Evolutionary conservation across 495 filamentous ascomycete genomes (phyloP), one percentile per base, ranked within the genome.

Genomic region (Talaromyces liani): DNA sequence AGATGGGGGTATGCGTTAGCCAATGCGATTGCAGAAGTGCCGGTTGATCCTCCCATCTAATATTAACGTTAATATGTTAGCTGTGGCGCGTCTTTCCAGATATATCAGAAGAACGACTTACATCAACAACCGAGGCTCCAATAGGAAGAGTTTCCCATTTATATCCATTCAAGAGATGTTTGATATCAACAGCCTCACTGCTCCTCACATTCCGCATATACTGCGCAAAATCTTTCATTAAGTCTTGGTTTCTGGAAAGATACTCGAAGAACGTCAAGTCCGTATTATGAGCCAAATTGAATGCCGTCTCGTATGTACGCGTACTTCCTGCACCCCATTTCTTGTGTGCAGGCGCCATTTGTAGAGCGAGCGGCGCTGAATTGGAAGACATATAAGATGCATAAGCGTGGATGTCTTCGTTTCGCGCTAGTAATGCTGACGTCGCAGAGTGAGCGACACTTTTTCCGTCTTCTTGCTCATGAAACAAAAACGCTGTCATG

Each of bases 1-100:
- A 77, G 69, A 31, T 67, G 7, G 6, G 69, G 71, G 58, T 71
- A 76, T 2, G 61, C 61, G 12, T 66, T 64, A 18, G 75, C 73
- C 5, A 79, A 66, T 2, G 70, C 70, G 24, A 71, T 65, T 16
- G 65, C 55, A 2, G 67, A 68, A 61, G 62, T 36, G 49, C 77
- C 70, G 3, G 64, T 71, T 9, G 70, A 68, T 20, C 73, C 74
- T n/a, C 74, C 74, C 36, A 77, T 63, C 69, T 76, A 4, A n/a
- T 7, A 9, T 25, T 53, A 36, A 51, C 39, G n/a, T 63, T 41
- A 36, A 63, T 47, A 36, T n/a, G n/a, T 36, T 12, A 36, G 33
- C 33, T 36, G 1, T 36, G 29, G 29, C 29, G 2, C 33, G 5
- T 36, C 1, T 12, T 36, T 4, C 1, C 10, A 36, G 10, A 36